These are phyloP conservation scores for Trichopus zeylanicus DNA, from an alignment of 116 monocot genomes.

Conservation along the genomic window DNA sequence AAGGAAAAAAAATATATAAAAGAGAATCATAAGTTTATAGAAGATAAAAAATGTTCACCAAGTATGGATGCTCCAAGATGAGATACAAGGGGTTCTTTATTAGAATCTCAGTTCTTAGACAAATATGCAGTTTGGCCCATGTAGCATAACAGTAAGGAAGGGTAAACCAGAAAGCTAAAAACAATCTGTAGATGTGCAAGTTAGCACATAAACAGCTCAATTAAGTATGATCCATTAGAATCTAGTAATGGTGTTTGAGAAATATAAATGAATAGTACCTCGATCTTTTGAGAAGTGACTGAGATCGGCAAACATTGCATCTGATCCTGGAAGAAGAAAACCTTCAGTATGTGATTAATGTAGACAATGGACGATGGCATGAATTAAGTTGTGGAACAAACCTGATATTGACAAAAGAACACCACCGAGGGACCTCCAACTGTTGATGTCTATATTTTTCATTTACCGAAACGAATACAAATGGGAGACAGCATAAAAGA, in stretches of 20 bases:
- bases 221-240: too few relatives aligned
- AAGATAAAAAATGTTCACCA: neutral
- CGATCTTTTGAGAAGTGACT: slow-evolving; percentile 19
- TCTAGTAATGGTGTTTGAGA: neutral
- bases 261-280: too few relatives aligned
- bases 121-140: slow-evolving; percentile 43
- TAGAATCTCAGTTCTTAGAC: too few relatives aligned
- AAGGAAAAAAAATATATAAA: too few relatives aligned
- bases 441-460: neutral
- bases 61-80: neutral
- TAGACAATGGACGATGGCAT: neutral
- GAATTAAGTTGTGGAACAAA: neutral
- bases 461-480: neutral
- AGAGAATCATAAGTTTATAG: neutral
- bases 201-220: too few relatives aligned
- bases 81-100: neutral
- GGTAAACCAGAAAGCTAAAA: slow-evolving; percentile 27
- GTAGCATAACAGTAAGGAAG: slow-evolving; percentile 26
- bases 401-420: neutral
- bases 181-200: slow-evolving; percentile 22
- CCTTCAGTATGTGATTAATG: neutral
- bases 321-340: slow-evolving; percentile 16
- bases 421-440: neutral
- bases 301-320: slow-evolving; percentile 28
- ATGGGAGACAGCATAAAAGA: neutral